A percentile compares a stretch with the other conserved stretches of the same genome.
Conservation (phyloP, 805 yeast species). For the Zygoascus biomembranicola region DNA sequence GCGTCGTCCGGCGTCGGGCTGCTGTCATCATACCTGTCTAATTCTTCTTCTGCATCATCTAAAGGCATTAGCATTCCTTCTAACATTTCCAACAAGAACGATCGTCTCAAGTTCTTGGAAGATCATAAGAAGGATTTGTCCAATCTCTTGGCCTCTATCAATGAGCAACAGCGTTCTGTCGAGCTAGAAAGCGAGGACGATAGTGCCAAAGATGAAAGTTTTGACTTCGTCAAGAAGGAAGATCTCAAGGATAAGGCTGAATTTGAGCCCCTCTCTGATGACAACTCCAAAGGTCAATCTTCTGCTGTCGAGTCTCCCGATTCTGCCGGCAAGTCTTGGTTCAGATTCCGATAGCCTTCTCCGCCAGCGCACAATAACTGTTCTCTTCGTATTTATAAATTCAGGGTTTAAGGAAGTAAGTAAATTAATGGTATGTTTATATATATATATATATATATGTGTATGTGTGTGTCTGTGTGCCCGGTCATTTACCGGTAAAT, state of each 20-base stretch:
- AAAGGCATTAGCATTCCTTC: conserved; percentile 10
- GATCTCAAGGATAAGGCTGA: conserved; percentile 5
- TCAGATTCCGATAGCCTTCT: neutral
- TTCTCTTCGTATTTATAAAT: neutral
- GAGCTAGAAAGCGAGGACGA: conserved; percentile 10
- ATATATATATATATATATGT: neutral
- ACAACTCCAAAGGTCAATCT: neutral
- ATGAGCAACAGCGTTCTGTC: conserved; percentile 8
- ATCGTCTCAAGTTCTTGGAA: conserved; percentile 10
- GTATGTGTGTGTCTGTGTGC: neutral
- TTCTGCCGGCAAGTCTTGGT: neutral
- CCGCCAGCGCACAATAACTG: neutral
- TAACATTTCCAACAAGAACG: conserved; percentile 12
- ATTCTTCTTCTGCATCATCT: neutral
- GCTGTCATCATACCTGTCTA: neutral
- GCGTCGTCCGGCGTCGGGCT: neutral
- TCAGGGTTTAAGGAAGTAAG: neutral
- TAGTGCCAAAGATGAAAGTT: conserved; percentile 9
- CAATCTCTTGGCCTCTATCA: conserved; percentile 13
- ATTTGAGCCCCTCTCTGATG: neutral
- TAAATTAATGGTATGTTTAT: neutral
- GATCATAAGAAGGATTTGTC: conserved; percentile 15
- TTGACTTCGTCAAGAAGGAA: conserved; percentile 16
- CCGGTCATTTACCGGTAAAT: neutral
- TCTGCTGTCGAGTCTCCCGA: neutral